Evolutionary conservation across 768 basidiomycete genomes (phyloP), one percentile per base, ranked within the genome.

Genomic region (Coprinopsis cinerea): DNA sequence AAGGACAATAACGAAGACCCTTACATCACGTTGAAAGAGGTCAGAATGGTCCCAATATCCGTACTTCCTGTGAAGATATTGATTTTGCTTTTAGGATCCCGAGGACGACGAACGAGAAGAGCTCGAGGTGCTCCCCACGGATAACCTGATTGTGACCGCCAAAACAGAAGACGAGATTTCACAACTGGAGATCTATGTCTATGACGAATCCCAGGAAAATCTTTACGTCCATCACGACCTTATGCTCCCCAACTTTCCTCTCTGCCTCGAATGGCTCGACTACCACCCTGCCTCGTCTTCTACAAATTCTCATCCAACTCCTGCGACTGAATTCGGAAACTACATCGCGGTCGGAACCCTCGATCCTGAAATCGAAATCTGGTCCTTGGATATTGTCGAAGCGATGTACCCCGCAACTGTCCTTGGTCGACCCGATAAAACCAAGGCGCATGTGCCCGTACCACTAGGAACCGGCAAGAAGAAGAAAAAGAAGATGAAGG

Each of bases 241-340:
- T 64, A 91, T 99, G 84, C 79, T 99, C 25, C 93, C 95, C 55
- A 92, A 91, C 56, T 93, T 97, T 67, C 96, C 96, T 7, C 85
- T 99, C 51, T 98, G 95, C 59, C 88, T 99, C 51, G 96, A 99
- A 75, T 99, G 96, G 96, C 84, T 97, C 52, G 91, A 98, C 64
- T 97, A 92, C 66, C 79, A 85, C n/a, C 89, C 92, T 20, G 67
- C 83, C 52, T 69, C 83, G 49, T 64, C 75, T 23, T 72, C 73
- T 22, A 60, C 68, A 14, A 48, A 60, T 35, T 43, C 27, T 56
- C 69, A 52, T 54, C 65, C 57, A 51, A 65, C 47, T 47, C 59
- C 65, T 14, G 63, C 64, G 37, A 54, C 64, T 51, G 49, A 60
- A 47, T 77, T 81, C 45, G 92, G 92, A 4, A 95, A 86, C 64